Conservation (phyloP, 139 green algal genomes). For the Bryopsis sp. region DNA sequence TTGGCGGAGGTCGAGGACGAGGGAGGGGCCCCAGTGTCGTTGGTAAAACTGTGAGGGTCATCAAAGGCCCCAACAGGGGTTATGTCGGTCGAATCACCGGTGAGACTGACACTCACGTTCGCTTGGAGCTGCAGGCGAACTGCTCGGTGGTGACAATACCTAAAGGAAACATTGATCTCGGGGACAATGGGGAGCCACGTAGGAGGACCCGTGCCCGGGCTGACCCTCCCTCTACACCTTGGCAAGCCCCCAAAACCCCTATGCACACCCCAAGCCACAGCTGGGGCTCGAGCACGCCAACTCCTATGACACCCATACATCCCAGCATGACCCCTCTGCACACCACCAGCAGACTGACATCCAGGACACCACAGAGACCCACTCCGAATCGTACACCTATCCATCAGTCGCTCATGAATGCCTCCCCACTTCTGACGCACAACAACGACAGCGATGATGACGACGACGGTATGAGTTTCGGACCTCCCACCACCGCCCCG, state of each 20-base stretch:
- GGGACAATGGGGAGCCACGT: neutral
- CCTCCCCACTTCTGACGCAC: neutral
- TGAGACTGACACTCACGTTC: slow-evolving; percentile 18
- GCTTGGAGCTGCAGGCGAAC: slow-evolving; percentile 10
- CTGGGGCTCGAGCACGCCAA: too few species aligned
- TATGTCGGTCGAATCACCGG: neutral
- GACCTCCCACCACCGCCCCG: too few species aligned
- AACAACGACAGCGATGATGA: neutral
- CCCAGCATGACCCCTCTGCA: neutral
- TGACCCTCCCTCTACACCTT: neutral
- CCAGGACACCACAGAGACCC: neutral
- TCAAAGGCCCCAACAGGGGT: slow-evolving; percentile 5
- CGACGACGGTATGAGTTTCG: neutral
- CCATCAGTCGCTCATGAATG: too few species aligned
- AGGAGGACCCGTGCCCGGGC: neutral
- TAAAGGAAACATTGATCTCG: slow-evolving; percentile 6
- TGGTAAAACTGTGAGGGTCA: slow-evolving; percentile 11
- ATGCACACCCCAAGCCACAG: neutral
- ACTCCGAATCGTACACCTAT: too few species aligned
- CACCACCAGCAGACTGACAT: too few species aligned
- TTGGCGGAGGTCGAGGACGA: neutral
- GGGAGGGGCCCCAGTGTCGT: neutral
- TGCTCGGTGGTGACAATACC: neutral
- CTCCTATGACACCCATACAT: neutral
- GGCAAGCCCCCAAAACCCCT: neutral